Evolutionary conservation across 2,329 filamentous ascomycete species (phyloP).

Genomic region (Helotiales sp.): DNA sequence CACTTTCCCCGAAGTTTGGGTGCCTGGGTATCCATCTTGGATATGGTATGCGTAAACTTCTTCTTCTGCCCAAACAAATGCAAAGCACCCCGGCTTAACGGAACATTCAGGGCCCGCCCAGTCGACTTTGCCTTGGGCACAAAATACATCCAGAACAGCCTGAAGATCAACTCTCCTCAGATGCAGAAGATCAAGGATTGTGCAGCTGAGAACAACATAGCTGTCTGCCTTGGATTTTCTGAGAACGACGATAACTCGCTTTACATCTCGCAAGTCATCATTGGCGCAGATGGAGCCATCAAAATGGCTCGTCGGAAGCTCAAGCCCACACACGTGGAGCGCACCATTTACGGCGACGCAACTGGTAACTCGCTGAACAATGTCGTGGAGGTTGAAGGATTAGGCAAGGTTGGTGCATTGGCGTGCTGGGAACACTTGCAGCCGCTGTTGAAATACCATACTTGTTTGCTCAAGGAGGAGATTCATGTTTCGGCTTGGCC

Average conservation of each 20-base stretch:
- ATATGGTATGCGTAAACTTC: slow-evolving; percentile 42
- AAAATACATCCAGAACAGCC: slow-evolving; percentile 49
- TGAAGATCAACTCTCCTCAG: slow-evolving; percentile 49
- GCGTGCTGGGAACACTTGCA: slow-evolving; percentile 50
- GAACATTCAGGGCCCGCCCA: slow-evolving; percentile 29
- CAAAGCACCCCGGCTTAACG: background rate
- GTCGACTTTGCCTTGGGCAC: slow-evolving; percentile 30
- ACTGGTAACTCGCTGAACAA: slow-evolving; percentile 54
- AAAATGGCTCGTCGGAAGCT: slow-evolving; percentile 62
- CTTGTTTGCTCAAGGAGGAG: slow-evolving; percentile 53
- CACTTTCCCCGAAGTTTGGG: slow-evolving; percentile 59
- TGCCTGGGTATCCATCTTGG: slow-evolving; percentile 59
- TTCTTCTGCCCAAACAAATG: background rate
- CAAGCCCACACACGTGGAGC: slow-evolving; percentile 60
- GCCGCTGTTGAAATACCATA: slow-evolving; percentile 58
- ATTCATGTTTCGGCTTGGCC: slow-evolving; percentile 62
- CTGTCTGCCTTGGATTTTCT: slow-evolving; percentile 55
- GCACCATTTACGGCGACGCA: slow-evolving; percentile 60
- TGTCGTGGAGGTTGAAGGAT: slow-evolving; percentile 28
- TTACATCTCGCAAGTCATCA: slow-evolving; percentile 57
- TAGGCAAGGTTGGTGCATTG: slow-evolving; percentile 34
- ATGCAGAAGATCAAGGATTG: slow-evolving; percentile 51
- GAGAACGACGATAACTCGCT: slow-evolving; percentile 53
- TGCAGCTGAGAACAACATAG: slow-evolving; percentile 48
- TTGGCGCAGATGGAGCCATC: slow-evolving; percentile 54